phyloP scores from a whole-genome alignment of 306 rosid species.

The Luffa aegyptiaca region DNA sequence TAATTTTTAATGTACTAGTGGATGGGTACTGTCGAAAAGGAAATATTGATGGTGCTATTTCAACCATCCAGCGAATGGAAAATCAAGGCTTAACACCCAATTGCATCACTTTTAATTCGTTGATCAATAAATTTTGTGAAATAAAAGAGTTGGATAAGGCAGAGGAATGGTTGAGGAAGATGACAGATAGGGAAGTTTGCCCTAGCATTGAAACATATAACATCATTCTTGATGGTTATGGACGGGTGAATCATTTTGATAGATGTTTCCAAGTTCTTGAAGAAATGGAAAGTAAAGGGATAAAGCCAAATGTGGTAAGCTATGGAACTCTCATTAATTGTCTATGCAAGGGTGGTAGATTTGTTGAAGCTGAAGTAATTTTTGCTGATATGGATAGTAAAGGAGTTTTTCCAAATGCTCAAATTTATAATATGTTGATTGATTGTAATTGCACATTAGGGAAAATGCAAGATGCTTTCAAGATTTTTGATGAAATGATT shows the following conservation, averaged over 20 bases:
- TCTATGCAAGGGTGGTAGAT: conserved; percentile 52
- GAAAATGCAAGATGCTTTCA: conserved; percentile 43
- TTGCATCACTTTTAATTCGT: conserved; percentile 46
- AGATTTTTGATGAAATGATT: conserved; percentile 50
- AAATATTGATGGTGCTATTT: conserved; percentile 38
- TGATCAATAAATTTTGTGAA: conserved; percentile 49
- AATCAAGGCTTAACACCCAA: conserved; percentile 40
- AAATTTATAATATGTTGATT: conserved; percentile 68
- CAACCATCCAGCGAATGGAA: conserved; percentile 38
- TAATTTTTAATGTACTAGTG: conserved; percentile 45
- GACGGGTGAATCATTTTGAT: conserved; percentile 26
- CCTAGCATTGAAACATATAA: conserved; percentile 51
- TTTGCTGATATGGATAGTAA: conserved; percentile 49
- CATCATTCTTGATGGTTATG: conserved; percentile 54
- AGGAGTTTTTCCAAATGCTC: conserved; percentile 53
- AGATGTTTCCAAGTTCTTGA: conserved; percentile 62
- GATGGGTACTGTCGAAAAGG: conserved; percentile 54
- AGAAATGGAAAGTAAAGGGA: conserved; percentile 61
- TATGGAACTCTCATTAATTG: conserved; percentile 64
- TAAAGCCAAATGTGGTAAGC: conserved; percentile 60
- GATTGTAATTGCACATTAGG: conserved; percentile 41
- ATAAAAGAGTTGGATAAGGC: conserved; percentile 46
- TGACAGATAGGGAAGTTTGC: conserved; percentile 47
- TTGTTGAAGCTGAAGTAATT: conserved; percentile 58
- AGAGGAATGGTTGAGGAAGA: conserved; percentile 61